Evolutionary conservation across 2,329 filamentous ascomycete genomes (phyloP).

Genomic region (Tolypocladium tundrense): DNA sequence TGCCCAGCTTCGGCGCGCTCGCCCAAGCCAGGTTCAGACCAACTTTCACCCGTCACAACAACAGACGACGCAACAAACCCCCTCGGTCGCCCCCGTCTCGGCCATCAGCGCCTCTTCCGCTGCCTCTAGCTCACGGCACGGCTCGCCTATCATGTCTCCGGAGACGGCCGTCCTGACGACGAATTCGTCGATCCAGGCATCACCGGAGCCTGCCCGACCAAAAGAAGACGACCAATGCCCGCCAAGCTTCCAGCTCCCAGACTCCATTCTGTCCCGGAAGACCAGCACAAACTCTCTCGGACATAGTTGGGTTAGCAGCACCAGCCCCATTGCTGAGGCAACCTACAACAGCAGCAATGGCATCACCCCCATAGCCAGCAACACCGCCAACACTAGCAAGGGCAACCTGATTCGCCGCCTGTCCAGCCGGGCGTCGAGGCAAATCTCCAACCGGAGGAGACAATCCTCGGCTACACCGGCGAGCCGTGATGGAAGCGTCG

Average conservation of each 20-base stretch:
- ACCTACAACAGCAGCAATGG: constrained; percentile 12
- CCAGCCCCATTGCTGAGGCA: constrained; percentile 43
- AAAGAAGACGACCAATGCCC: constrained; percentile 42
- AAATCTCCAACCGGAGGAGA: constrained; percentile 54
- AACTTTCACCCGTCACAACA: constrained; percentile 19
- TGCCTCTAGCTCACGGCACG: constrained; percentile 43
- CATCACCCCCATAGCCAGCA: constrained; percentile 1
- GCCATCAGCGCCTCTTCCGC: constrained; percentile 46
- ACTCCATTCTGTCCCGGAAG: constrained; percentile 53
- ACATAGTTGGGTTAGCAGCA: constrained; percentile 45
- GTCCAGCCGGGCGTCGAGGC: constrained; percentile 68
- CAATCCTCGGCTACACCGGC: constrained; percentile 68
- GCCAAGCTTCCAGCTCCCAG: constrained; percentile 58
- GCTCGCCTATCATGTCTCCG: constrained; percentile 48
- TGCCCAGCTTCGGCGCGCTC: constrained; percentile 27
- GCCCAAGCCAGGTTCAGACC: constrained; percentile 39
- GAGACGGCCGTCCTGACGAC: constrained; percentile 42
- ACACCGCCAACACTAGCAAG: constrained; percentile 21
- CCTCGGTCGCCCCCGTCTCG: constrained; percentile 35
- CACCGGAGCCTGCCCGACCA: constrained; percentile 52
- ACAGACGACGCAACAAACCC: constrained; percentile 14
- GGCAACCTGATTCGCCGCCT: constrained; percentile 65
- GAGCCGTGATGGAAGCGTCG: constrained; percentile 78
- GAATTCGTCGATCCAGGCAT: constrained; percentile 55
- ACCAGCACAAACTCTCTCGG: constrained; percentile 54